phyloP scores from a whole-genome alignment of 345 rosid genomes.

The Zanthoxylum bungeanum region DNA sequence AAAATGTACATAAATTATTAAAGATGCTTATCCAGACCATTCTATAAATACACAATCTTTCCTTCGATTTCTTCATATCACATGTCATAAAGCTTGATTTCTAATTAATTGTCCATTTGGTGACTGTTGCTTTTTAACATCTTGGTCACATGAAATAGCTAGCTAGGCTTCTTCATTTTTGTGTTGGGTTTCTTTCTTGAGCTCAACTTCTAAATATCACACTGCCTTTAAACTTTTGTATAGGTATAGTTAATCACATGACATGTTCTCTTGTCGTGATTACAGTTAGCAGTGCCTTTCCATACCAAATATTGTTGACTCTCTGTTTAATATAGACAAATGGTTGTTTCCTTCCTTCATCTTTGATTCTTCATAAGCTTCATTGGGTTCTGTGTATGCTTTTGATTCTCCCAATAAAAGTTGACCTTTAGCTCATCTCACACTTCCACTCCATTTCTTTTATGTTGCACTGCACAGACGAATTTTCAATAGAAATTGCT shows the following conservation, averaged over 20 bases:
- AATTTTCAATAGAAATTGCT: background rate
- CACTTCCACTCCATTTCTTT: background rate
- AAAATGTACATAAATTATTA: background rate
- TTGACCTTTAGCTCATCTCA: conserved; percentile 16
- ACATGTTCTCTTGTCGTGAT: conserved; percentile 15
- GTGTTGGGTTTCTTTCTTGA: conserved; percentile 17
- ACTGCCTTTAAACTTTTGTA: conserved; percentile 5
- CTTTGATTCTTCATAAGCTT: background rate
- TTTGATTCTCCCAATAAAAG: conserved; percentile 25
- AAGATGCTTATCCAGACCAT: conserved; percentile 10
- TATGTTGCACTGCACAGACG: background rate
- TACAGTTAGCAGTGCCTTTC: background rate
- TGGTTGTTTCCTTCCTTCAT: background rate
- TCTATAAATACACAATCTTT: background rate
- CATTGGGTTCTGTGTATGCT: background rate
- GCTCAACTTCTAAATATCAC: conserved; percentile 11
- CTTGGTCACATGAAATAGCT: conserved; percentile 7
- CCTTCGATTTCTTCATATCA: background rate
- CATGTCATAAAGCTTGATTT: conserved; percentile 19
- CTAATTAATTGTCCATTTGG: conserved; percentile 7
- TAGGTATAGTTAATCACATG: conserved; percentile 15
- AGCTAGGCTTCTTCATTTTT: background rate
- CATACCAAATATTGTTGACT: background rate
- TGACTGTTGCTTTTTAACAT: conserved; percentile 3
- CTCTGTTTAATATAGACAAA: conserved; percentile 9